Conservation (phyloP, 148 eudicot species). For the Rhododendron vialii region DNA sequence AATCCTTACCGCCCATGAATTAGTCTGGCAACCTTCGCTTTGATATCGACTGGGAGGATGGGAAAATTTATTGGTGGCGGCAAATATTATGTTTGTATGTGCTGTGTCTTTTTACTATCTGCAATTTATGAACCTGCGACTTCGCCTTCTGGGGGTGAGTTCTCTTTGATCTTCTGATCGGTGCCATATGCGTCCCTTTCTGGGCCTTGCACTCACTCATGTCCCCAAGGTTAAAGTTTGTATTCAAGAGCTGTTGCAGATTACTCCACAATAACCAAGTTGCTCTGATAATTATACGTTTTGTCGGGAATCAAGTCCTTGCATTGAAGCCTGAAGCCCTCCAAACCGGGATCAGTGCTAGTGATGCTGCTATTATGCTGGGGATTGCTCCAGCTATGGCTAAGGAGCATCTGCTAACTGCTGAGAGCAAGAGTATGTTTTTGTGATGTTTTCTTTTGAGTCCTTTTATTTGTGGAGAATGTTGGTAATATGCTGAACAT, state of each 20-base stretch:
- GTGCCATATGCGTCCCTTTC: too few relatives aligned
- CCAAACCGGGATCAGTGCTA: slow-evolving; percentile 66
- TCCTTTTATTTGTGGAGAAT: background rate
- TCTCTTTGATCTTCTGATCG: too few relatives aligned
- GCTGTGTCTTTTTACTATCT: background rate
- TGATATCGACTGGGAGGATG: background rate
- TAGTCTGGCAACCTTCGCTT: background rate
- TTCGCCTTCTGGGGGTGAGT: too few relatives aligned
- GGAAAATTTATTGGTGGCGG: background rate
- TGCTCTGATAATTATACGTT: slow-evolving; percentile 40
- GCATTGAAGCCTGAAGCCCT: slow-evolving; percentile 65
- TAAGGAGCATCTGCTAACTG: slow-evolving; percentile 89
- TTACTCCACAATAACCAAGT: background rate
- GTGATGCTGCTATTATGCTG: slow-evolving; percentile 89
- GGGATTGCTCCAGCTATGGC: slow-evolving; percentile 99
- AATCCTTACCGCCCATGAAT: background rate
- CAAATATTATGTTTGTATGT: background rate
- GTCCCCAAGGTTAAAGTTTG: background rate
- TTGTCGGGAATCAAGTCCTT: slow-evolving; percentile 65
- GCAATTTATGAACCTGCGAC: too few relatives aligned
- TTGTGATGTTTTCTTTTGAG: background rate
- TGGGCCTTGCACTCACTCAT: too few relatives aligned
- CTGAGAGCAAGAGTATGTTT: slow-evolving; percentile 79
- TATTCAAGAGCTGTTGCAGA: background rate
- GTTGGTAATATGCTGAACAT: background rate